Evolutionary conservation across 495 filamentous ascomycete species (phyloP), one percentile per base, ranked within the genome.

Genomic region (Penicillium goetzii): DNA sequence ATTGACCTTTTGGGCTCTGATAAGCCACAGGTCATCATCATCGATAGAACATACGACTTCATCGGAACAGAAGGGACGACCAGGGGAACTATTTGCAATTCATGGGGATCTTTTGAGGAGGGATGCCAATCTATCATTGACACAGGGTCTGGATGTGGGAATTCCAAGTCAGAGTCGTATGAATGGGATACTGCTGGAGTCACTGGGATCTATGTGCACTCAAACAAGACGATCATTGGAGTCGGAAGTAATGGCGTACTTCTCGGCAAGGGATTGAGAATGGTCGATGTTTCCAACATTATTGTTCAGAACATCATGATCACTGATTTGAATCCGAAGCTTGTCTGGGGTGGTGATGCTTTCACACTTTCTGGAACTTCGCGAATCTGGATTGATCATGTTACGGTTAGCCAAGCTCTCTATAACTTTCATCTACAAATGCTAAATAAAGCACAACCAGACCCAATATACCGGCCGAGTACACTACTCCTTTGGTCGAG

Each of bases 391-490:
- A 45, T 45, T 45, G n/a, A 45, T 21, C 41, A 45, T 45, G 41
- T 45, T 21, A 21, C 41, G 19, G 41, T 45, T 19, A 7, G 40
- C 9, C 7, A 9, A 43, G 40, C 17, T 43, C 7, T 45, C n/a
- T 21, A 11, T 21, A 45, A 45, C 0, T 7, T 17, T 11, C 4
- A 1, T 11, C n/a, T 23, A 11, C 1, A 23, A 10, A 45, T 45
- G 8, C 41, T 45, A 7, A 45, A 1, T 45, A 2, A 7, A 23
- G 9, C 12, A 11, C 41, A 8, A 23, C n/a, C 11, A 45, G 41
- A 45, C 41, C n/a, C n/a, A 45, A 45, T 45, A 45, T 45, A 45
- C n/a, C 19, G 41, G 41, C 19, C 41, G 19, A 23, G 41, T 45
- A 11, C 41, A 45, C 19, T 45, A 45, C 41, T 45, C 41, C 7